phyloP scores from a whole-genome alignment of 768 basidiomycete genomes.

The Boletus vermiculosoides region DNA sequence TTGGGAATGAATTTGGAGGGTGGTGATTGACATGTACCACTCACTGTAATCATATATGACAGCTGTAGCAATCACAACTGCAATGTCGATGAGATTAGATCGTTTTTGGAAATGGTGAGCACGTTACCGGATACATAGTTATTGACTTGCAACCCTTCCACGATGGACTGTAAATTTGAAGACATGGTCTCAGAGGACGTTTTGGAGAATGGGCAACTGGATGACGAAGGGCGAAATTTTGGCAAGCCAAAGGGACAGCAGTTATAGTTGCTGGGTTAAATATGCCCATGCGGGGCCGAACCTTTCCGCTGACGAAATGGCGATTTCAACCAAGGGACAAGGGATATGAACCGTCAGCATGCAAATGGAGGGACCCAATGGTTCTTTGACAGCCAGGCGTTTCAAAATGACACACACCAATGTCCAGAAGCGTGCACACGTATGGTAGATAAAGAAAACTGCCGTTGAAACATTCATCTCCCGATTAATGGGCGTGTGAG shows the following conservation, averaged over 20 bases:
- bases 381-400: not conserved
- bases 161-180: conserved; percentile 4
- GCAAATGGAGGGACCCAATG: not conserved
- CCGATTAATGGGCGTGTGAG: no score
- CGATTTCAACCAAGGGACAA: not conserved
- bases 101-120: not conserved
- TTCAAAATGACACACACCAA: not conserved
- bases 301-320: no score
- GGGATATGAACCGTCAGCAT: not conserved
- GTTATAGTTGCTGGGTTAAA: no score
- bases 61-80: conserved; percentile 8
- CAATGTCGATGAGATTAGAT: not conserved
- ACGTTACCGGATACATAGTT: conserved; percentile 4
- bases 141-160: not conserved
- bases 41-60: not conserved
- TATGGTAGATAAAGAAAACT: no score
- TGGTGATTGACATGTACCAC: not conserved
- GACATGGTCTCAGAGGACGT: conserved; percentile 6
- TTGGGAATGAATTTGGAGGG: not conserved
- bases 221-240: not conserved
- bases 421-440: no score
- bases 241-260: not conserved
- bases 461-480: no score
- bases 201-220: not conserved
- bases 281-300: no score